phyloP scores from a whole-genome alignment of 768 basidiomycete species.

The Lactarius hatsudake region DNA sequence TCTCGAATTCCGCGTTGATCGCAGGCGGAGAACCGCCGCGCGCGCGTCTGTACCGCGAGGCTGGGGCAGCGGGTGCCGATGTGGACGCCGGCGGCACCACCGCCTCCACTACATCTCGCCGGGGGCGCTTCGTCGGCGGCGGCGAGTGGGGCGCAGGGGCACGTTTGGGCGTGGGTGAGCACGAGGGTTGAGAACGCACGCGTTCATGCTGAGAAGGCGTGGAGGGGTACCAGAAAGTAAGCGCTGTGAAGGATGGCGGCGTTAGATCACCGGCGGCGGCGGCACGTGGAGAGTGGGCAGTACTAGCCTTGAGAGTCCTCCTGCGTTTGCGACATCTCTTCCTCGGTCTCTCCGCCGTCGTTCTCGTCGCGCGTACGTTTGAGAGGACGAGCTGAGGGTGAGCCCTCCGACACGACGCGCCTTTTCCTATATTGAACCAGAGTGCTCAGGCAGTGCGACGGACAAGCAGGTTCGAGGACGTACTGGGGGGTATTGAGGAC shows the following conservation, averaged over 20 bases:
- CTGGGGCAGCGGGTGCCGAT: background rate
- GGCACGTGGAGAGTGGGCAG: background rate
- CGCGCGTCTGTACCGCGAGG: conserved; percentile 4
- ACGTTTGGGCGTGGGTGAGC: background rate
- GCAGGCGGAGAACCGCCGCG: background rate
- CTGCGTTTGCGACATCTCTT: conserved; percentile 25
- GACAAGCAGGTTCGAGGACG: background rate
- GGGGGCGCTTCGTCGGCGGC: conserved; percentile 16
- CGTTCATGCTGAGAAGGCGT: conserved; percentile 17
- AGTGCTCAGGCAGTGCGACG: background rate
- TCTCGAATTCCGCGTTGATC: conserved; percentile 45
- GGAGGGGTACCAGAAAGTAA: conserved; percentile 19
- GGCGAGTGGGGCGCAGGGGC: conserved; percentile 9
- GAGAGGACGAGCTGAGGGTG: conserved; percentile 1
- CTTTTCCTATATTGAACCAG: conserved; percentile 8
- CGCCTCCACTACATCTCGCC: background rate
- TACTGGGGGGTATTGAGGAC: conserved; percentile 19
- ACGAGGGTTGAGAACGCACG: background rate
- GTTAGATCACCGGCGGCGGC: background rate
- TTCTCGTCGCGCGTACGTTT: conserved; percentile 11
- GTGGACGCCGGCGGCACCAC: background rate
- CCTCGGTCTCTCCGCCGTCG: background rate
- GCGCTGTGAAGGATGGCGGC: conserved; percentile 1
- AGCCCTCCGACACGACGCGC: background rate
- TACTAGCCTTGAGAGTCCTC: conserved; percentile 26